Conservation (phyloP, 2,329 filamentous ascomycete species). For the Fusarium pilosicola region DNA sequence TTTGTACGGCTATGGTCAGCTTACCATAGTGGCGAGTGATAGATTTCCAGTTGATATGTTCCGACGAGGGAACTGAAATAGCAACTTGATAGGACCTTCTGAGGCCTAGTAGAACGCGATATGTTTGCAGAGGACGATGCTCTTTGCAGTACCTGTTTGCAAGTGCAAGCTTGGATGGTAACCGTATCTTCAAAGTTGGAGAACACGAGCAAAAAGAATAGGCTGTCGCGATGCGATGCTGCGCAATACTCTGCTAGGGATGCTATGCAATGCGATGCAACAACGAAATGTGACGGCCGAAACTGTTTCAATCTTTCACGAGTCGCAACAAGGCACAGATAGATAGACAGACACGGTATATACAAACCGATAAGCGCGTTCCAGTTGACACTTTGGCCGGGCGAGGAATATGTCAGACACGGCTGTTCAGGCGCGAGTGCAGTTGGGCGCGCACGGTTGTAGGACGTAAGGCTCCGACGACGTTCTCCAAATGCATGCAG, state of each 20-base stretch:
- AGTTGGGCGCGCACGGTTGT: conserved; percentile 43
- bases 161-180: conserved; percentile 10
- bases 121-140: conserved; percentile 12
- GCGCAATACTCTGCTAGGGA: conserved; percentile 5
- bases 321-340: conserved; percentile 38
- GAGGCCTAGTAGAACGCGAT: conserved; percentile 29
- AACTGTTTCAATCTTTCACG: conserved; percentile 35
- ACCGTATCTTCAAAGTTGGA: conserved; percentile 5
- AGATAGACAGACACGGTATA: conserved; percentile 39
- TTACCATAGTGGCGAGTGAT: conserved; percentile 43
- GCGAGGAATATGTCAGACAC: conserved; percentile 33
- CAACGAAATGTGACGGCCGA: conserved; percentile 35
- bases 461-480: conserved; percentile 42
- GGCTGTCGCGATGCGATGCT: conserved; percentile 5
- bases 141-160: conserved; percentile 20
- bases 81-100: conserved; percentile 29
- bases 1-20: conserved; percentile 40
- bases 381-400: conserved; percentile 29
- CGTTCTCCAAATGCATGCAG: conserved; percentile 33
- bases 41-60: conserved; percentile 28
- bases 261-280: conserved; percentile 26
- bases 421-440: conserved; percentile 37
- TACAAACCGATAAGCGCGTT: conserved; percentile 37
- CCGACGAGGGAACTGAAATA: conserved; percentile 25
- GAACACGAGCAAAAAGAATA: conserved; percentile 11